phyloP scores from a whole-genome alignment of 139 green algal genomes.

The Dunaliella sp. region DNA sequence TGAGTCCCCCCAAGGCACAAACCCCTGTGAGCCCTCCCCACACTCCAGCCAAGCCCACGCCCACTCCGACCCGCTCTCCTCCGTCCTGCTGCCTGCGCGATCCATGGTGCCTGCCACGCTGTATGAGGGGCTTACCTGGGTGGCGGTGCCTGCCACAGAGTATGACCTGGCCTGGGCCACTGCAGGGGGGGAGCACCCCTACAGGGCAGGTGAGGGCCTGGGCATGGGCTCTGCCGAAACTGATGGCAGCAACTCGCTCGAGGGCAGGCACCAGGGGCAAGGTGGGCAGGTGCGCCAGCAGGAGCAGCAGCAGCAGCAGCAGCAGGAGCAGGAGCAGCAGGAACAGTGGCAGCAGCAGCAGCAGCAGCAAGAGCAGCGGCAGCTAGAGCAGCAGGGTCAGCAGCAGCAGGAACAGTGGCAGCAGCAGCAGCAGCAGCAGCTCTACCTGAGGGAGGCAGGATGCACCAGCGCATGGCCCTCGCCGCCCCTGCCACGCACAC shows the following conservation, averaged over 20 bases:
- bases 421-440: conserved; percentile 8
- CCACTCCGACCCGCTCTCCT: not conserved
- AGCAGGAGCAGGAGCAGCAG: not conserved
- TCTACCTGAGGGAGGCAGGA: too few relatives aligned
- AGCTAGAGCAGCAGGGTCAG: not conserved
- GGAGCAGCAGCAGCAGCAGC: not conserved
- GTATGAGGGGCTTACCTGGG: not conserved
- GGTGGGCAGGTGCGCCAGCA: not conserved
- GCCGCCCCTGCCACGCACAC: not conserved
- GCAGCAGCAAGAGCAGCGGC: not conserved
- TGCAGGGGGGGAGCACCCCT: not conserved
- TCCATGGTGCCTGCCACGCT: not conserved
- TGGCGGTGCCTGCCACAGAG: not conserved
- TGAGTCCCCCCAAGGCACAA: not conserved
- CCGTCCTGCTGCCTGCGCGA: not conserved
- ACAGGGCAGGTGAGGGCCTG: not conserved
- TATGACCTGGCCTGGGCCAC: not conserved
- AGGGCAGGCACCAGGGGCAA: not conserved
- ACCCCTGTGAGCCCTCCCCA: not conserved
- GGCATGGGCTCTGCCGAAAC: not conserved
- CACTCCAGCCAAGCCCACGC: not conserved
- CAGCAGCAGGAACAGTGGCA: not conserved
- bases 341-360: not conserved
- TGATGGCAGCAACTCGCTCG: not conserved
- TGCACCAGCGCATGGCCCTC: not conserved